Conservation (phyloP, 148 eudicot genomes). For the Mesembryanthemum crystallinum region DNA sequence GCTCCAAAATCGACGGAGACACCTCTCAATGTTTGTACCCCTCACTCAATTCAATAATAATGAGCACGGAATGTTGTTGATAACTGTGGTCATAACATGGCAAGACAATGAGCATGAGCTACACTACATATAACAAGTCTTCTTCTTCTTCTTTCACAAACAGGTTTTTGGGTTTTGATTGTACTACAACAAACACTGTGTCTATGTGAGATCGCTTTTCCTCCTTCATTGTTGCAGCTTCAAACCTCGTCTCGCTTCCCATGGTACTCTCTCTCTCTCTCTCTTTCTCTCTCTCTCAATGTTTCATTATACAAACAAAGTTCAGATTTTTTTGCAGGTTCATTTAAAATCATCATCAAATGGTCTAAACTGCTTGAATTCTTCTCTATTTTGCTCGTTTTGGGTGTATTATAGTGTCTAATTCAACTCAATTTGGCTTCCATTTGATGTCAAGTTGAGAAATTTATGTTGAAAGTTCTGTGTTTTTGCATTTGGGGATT, state of each 20-base stretch:
- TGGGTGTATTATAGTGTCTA: background rate
- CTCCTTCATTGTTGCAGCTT: background rate
- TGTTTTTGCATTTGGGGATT: background rate
- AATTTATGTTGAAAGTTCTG: background rate
- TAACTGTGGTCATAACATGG: no score
- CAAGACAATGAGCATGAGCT: no score
- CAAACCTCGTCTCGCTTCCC: background rate
- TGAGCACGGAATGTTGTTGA: no score
- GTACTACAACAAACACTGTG: no score
- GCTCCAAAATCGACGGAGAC: no score
- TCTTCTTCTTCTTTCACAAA: no score
- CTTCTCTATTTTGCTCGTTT: background rate
- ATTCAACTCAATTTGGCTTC: background rate
- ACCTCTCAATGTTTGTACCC: no score
- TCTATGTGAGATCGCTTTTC: background rate
- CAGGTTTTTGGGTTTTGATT: no score
- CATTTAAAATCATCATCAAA: background rate
- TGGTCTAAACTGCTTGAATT: background rate
- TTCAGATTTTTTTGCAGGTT: background rate
- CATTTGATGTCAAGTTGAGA: background rate
- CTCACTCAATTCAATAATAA: no score
- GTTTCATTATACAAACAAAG: background rate
- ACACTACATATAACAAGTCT: no score
- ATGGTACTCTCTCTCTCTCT: constrained; percentile 10
- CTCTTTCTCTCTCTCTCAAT: background rate